A percentile compares a stretch with the other conserved stretches of the same genome.
Conservation (phyloP, 202 grass and related monocot genomes). For the Setaria viridis region DNA sequence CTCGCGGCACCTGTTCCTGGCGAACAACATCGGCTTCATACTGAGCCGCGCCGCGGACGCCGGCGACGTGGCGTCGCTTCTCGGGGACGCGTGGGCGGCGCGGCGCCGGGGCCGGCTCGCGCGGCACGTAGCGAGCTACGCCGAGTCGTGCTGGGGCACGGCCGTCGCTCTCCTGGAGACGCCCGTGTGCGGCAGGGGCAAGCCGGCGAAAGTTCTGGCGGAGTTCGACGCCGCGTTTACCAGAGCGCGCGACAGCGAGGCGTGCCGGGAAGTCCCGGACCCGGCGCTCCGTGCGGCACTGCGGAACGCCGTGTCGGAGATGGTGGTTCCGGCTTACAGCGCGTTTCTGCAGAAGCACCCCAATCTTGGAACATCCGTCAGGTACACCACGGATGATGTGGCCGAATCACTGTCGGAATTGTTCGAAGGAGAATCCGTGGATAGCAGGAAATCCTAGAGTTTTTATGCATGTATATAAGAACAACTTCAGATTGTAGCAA, state of each 20-base stretch:
- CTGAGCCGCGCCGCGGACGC: not conserved
- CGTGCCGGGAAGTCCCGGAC: conserved; percentile 2
- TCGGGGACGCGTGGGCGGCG: conserved; percentile 24
- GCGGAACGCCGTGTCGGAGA: conserved; percentile 15
- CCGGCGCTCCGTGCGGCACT: conserved; percentile 25
- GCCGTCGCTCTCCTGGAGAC: conserved; percentile 15
- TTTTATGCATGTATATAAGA: not conserved
- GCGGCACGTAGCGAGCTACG: conserved; percentile 28
- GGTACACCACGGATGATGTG: conserved; percentile 7
- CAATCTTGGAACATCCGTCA: not conserved
- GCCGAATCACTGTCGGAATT: conserved; percentile 19
- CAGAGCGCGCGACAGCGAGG: not conserved
- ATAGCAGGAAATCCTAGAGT: not conserved
- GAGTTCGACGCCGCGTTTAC: conserved; percentile 35
- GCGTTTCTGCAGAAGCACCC: conserved; percentile 34
- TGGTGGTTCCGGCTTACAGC: conserved; percentile 34
- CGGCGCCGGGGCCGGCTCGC: not conserved
- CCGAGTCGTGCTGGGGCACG: conserved; percentile 25
- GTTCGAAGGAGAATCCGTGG: conserved; percentile 31
- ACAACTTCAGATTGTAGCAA: not conserved
- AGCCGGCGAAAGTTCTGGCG: conserved; percentile 15
- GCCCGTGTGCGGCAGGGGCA: not conserved
- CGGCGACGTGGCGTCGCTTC: conserved; percentile 1
- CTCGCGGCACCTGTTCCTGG: conserved; percentile 35
- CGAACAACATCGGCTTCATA: conserved; percentile 40